These are phyloP conservation scores for Solanum corneliomulleri DNA, from an alignment of 257 asterid genomes.

Conservation along the genomic window DNA sequence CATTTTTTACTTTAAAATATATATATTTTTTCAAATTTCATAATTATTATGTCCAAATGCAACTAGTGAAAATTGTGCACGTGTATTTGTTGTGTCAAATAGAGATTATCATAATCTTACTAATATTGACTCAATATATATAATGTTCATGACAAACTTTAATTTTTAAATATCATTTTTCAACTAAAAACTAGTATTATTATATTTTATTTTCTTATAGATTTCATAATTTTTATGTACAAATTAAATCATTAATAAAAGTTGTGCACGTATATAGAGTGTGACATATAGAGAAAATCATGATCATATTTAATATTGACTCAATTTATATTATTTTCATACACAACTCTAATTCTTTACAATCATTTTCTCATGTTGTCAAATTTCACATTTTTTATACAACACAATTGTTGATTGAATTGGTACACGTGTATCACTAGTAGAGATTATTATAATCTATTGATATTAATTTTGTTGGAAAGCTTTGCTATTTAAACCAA, in stretches of 20 bases:
- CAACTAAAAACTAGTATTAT: no score
- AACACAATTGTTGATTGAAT: neutral
- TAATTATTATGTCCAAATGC: neutral
- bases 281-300: neutral
- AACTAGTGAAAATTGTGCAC: no score
- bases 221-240: neutral
- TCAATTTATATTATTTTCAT: neutral
- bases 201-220: rapidly evolving
- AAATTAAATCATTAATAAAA: no score
- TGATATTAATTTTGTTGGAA: neutral
- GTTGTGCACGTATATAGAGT: neutral
- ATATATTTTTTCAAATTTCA: neutral
- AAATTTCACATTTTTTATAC: no score
- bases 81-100: neutral
- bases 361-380: neutral
- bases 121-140: no score
- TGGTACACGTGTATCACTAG: no score
- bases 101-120: neutral
- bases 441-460: no score
- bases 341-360: neutral
- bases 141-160: neutral
- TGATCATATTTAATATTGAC: neutral
- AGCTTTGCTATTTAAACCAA: neutral
- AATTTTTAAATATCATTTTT: no score
- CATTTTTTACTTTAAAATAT: neutral